A percentile compares a stretch with the other conserved stretches of the same genome.
phyloP scores from a whole-genome alignment of 2,329 filamentous ascomycete genomes.

The Penicillium frequentans region DNA sequence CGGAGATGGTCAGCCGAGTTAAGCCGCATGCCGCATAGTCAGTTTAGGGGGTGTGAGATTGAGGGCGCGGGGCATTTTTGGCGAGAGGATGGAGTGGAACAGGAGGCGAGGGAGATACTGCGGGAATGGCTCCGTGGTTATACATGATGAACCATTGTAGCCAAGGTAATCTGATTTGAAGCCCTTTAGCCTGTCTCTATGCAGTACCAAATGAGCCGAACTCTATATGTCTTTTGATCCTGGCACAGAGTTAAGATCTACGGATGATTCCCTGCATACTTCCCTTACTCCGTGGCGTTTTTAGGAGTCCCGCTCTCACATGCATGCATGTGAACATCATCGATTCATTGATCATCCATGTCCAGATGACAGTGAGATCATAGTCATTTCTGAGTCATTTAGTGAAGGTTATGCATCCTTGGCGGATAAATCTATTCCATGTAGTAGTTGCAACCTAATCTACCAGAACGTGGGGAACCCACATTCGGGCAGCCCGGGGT shows the following conservation, averaged over 20 bases:
- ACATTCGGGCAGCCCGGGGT: background rate
- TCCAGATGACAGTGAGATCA: constrained; percentile 21
- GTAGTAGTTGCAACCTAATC: background rate
- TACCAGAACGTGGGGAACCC: background rate
- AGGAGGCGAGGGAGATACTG: constrained; percentile 40
- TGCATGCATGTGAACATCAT: constrained; percentile 18
- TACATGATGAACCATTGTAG: constrained; percentile 2
- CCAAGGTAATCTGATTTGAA: background rate
- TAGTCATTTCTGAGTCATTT: background rate
- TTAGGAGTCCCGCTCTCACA: constrained; percentile 10
- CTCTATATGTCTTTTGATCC: background rate
- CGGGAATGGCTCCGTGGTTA: constrained; percentile 40
- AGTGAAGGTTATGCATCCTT: background rate
- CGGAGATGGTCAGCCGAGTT: constrained; percentile 65
- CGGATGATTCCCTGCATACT: background rate
- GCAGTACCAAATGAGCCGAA: background rate
- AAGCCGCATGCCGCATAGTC: constrained; percentile 42
- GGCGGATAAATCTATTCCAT: background rate
- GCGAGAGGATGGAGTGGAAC: constrained; percentile 54
- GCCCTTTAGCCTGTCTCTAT: background rate
- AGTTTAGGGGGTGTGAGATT: constrained; percentile 53
- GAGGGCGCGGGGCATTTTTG: constrained; percentile 63
- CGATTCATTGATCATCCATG: background rate
- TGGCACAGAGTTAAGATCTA: background rate
- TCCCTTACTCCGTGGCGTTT: background rate